Base-by-base conservation (phyloP, 768 basidiomycete genomes). In the Lactarius sp. region DNA sequence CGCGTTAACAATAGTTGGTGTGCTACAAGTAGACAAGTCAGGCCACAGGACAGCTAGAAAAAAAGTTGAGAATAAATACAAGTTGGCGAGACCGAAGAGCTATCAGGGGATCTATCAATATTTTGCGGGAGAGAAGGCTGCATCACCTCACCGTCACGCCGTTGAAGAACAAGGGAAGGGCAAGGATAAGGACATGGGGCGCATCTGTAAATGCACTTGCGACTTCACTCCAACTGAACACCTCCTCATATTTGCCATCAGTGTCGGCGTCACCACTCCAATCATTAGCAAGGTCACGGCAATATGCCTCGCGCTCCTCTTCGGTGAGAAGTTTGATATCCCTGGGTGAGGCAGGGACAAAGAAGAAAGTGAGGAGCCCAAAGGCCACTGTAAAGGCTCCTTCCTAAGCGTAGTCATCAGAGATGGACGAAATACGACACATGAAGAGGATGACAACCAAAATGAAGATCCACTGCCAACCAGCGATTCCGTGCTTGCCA, bases 381-480 rank as follows among this genome's bases (percentile, higher is more conserved):
- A 86, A 83, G 2, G 81, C 52, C 60, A 83, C 74, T 0, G 87
- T 88, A 72, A 90, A 83, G 2, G 81, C 73, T 1, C 88, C 88
- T 72, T 89, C 83, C 73, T 77, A 42, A 33, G 36, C 42, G 14
- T 64, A 52, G 44, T 27, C 27, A 27, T 39, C 9, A 12, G 16
- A 42, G 42, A 50, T 39, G 16, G 4, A 34, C 20, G n/a, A 31
- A 20, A 51, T 9, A 22, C 2, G 33, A 47, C 9, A 2, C 1
- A 18, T 46, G 4, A 10, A 46, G 12, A 3, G 46, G 2, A 46
- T 4, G 1, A 63, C 72, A 70, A 82, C 81, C 37, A 86, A 73
- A 57, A 85, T 83, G 71, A 86, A 85, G 54, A 87, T 81, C 86
- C 85, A 89, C 16, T 81, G 77, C 86, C 86, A 88, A 0, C 83